A percentile compares a stretch with the other conserved stretches of the same genome.
phyloP scores from a whole-genome alignment of 106 monocot genomes.

The Cymbidium sinense region DNA sequence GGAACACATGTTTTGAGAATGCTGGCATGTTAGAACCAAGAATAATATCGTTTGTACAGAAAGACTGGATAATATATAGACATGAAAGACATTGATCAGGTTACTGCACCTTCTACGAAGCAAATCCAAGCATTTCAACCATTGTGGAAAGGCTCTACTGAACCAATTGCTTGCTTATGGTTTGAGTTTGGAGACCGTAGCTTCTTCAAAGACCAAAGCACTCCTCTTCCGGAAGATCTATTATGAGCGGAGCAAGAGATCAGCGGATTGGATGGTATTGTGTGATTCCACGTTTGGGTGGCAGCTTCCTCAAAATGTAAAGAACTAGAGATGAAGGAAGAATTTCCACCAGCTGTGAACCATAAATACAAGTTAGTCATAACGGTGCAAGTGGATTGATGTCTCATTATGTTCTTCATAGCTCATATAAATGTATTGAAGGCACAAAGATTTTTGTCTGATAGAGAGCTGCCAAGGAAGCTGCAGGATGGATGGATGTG shows the following conservation, averaged over 20 bases:
- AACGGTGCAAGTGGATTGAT: background rate
- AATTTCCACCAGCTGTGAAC: conserved; percentile 20
- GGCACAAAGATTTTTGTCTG: too few relatives aligned
- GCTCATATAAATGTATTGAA: too few relatives aligned
- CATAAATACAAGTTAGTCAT: background rate
- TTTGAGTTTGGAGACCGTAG: background rate
- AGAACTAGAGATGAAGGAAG: conserved; percentile 23
- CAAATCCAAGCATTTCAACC: background rate
- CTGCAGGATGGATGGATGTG: too few relatives aligned
- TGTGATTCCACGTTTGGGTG: conserved; percentile 20
- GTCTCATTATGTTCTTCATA: background rate
- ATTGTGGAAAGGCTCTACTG: background rate
- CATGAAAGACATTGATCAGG: background rate
- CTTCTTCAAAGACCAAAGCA: background rate
- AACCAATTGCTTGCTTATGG: too few relatives aligned
- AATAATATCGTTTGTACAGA: background rate
- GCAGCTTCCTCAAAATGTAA: conserved; percentile 22
- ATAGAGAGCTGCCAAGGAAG: too few relatives aligned
- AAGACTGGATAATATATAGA: background rate
- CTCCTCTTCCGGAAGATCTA: background rate
- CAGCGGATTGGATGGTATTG: conserved; percentile 21
- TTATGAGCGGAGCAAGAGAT: background rate
- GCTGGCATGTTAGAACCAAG: background rate
- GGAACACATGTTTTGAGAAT: background rate
- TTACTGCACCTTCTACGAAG: background rate